Evolutionary conservation across 768 basidiomycete genomes (phyloP), one percentile per base, ranked within the genome.

Genomic region (Baorangia bicolor): DNA sequence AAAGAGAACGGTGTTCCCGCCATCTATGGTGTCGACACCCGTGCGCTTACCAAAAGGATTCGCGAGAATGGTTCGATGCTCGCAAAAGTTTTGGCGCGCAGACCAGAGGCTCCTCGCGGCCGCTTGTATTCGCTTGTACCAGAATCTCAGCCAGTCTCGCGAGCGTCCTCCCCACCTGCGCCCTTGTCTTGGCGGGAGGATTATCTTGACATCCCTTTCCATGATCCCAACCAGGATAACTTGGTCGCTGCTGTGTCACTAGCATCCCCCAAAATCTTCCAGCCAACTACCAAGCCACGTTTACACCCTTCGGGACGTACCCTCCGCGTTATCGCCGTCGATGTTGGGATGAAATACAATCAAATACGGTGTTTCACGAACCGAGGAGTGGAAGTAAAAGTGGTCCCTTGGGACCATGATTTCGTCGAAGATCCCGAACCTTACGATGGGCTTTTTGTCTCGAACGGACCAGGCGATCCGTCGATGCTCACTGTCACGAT

Each of bases 311-410:
- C 84, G 1, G 92, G 90, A 30, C 84, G 94, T 47, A 75, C 84
- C 1, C 69, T 98, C 30, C 89, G 97, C 57, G 83, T 99, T 28
- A 67, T 99, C 16, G 94, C 93, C 6, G 75, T 98, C 55, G 97
- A 99, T 70, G 96, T 98, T 48, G 97, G 97, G n/a, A 98, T 98
- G 92, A 99, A 99, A 75, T 97, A 91, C 78, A 98, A 98, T 74
- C 97, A 99, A 74, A 94, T 98, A 64, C 84, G 97, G 33, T 99
- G 97, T 78, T 98, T 99, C 76, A 85, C 83, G 40, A 79, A 84
- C 35, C 88, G 97, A 33, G 97, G 97, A 46, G 84, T 98, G 34
- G 93, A 98, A 72, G 79, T 98, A 69, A 98, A 98, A 75, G 93
- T 98, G 49, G 91, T 98, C 9, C 95, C 97, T 27, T 99, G 96